Percentiles rank a stretch among this genome's conserved stretches.
Evolutionary conservation across 305 asterid species (phyloP).

Genomic region (Rubia tinctorum): DNA sequence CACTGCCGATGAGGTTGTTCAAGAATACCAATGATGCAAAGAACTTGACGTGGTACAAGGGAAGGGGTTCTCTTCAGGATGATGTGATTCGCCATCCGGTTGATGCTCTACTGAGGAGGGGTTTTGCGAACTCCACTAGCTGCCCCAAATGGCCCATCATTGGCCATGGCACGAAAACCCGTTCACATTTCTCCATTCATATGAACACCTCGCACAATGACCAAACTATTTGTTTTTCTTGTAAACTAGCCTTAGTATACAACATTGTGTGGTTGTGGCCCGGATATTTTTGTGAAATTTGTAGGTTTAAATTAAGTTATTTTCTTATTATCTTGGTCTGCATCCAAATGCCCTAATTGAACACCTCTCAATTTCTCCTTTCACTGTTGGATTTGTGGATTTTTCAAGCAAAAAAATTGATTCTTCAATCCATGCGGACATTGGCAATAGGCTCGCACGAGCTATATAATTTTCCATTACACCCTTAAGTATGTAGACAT

Average conservation of each 20-base stretch:
- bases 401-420: conserved; percentile 48
- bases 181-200: conserved; percentile 13
- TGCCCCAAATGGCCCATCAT: conserved; percentile 70
- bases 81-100: too few species aligned
- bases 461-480: conserved; percentile 13
- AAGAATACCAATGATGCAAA: too few species aligned
- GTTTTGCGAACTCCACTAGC: conserved; percentile 59
- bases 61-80: too few species aligned
- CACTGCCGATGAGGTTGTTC: too few species aligned
- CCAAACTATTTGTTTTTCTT: too few species aligned
- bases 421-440: conserved; percentile 32
- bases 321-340: conserved; percentile 30
- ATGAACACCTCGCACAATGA: too few species aligned
- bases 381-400: conserved; percentile 41
- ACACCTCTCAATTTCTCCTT: conserved; percentile 41
- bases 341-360: conserved; percentile 57
- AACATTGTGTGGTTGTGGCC: too few species aligned
- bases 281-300: too few species aligned
- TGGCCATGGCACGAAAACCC: conserved; percentile 62
- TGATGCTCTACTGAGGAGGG: conserved; percentile 32
- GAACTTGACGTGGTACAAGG: too few species aligned
- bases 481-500: too few species aligned
- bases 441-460: conserved; percentile 24
- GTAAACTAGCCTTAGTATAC: too few species aligned
- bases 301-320: too few species aligned